Evolutionary conservation across 2,329 filamentous ascomycete species (phyloP), one percentile per base, ranked within the genome.

Genomic region (Diaporthe vaccinii): DNA sequence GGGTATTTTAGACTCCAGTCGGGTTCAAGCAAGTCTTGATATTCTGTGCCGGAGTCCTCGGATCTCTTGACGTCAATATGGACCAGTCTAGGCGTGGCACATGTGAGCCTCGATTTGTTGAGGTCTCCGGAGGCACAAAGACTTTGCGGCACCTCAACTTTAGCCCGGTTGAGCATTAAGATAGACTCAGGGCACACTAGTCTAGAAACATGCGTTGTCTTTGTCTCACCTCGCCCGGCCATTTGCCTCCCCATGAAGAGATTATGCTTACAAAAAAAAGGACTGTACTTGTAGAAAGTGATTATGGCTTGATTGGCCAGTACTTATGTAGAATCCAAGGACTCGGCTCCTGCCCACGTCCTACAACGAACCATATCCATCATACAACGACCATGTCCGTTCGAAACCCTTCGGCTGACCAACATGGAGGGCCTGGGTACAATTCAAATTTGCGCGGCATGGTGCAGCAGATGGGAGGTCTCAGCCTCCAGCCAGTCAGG

Each of bases 201-300:
- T 31, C 68, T 69, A 36, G 46, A 74, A 72, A 69, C 75, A 76
- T 41, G 62, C 28, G 9, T 28, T 53, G 22, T 39, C 72, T 74
- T 76, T 76, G 72, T 76, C 25, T 62, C 36, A 55, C 10, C 7
- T n/a, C 20, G 53, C 20, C n/a, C n/a, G 41, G 36, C 31, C 12
- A 9, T 36, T 72, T 51, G 51, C 31, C 57, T 70, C 57, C 17
- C 14, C 17, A 73, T 69, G 20, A 70, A 67, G 12, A 62, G 68
- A 4, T 55, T 69, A 31, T 76, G 70, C n/a, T 74, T 73, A 12
- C 76, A 78, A 53, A 71, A 57, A 71, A 62, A 46, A 65, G 58
- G 28, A 25, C 46, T 57, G 46, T 14, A 34, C 25, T 22, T 28
- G 61, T 31, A 5, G 41, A 9, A 15, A n/a, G 17, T 53, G n/a